phyloP scores from a whole-genome alignment of 2,329 filamentous ascomycete genomes.

The Phaeosphaeria sp. region DNA sequence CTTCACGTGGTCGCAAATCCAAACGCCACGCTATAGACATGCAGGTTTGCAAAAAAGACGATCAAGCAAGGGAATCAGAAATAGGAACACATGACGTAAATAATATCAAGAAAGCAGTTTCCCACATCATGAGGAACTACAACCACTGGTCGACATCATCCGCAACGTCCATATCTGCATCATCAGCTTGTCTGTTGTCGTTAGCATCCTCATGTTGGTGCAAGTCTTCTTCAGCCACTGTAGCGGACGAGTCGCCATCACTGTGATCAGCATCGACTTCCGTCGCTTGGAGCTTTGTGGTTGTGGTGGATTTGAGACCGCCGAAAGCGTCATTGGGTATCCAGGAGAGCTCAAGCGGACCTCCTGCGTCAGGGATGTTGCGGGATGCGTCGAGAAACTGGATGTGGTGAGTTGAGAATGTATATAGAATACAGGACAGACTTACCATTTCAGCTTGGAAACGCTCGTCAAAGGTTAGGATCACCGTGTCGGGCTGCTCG shows the following conservation, averaged over 20 bases:
- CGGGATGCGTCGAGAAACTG: slow-evolving; percentile 61
- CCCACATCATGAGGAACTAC: slow-evolving; percentile 4
- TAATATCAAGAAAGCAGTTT: background rate
- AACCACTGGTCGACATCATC: slow-evolving; percentile 44
- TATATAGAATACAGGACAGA: background rate
- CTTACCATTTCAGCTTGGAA: slow-evolving; percentile 68
- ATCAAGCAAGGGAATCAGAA: background rate
- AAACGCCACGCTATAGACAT: too few relatives aligned
- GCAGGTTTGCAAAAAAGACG: too few relatives aligned
- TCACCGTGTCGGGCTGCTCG: slow-evolving; percentile 43
- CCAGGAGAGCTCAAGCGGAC: slow-evolving; percentile 72
- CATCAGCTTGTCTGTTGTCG: slow-evolving; percentile 16
- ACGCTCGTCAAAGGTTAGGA: slow-evolving; percentile 54
- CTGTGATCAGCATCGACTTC: slow-evolving; percentile 10
- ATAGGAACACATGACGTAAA: background rate
- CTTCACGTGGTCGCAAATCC: too few relatives aligned
- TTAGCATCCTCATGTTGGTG: slow-evolving; percentile 7
- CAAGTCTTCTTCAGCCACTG: slow-evolving; percentile 8
- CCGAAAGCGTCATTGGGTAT: slow-evolving; percentile 46
- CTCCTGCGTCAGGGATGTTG: slow-evolving; percentile 65
- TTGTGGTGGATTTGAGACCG: slow-evolving; percentile 12
- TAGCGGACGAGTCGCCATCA: slow-evolving; percentile 21
- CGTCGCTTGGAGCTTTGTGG: background rate
- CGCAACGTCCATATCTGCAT: slow-evolving; percentile 43
- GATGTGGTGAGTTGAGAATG: background rate